Evolutionary conservation across 352 stramenopile genomes (phyloP).

Genomic region (Phytophthora macrochlamydospora): DNA sequence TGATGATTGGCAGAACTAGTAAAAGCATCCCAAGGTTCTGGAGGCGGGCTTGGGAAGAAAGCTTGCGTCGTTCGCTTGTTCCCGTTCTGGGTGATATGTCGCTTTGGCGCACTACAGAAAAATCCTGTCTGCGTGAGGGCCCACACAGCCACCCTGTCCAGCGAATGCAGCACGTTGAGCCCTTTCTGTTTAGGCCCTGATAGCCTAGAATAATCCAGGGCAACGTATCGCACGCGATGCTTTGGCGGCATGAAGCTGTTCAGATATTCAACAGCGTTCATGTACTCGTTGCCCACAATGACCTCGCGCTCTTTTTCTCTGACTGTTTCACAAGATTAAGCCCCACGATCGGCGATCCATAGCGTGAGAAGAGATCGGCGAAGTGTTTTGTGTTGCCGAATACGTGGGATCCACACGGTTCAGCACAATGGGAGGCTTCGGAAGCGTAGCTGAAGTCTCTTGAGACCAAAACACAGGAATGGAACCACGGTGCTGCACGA

Average conservation of each 20-base stretch:
- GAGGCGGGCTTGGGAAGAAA: constrained; percentile 32
- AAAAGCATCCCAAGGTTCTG: constrained; percentile 32
- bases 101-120: constrained; percentile 94
- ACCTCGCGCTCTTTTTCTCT: constrained; percentile 98
- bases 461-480: constrained; percentile 99
- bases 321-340: constrained; percentile 98
- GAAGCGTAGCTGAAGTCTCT: constrained; percentile 97
- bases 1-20: constrained; percentile 21
- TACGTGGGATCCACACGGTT: constrained; percentile 98
- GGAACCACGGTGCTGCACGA: constrained; percentile 97
- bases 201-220: constrained; percentile 95
- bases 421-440: constrained; percentile 97
- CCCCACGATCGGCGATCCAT: constrained; percentile 96
- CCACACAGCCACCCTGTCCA: constrained; percentile 96
- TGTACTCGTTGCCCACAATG: constrained; percentile 97
- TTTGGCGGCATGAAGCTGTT: constrained; percentile 93
- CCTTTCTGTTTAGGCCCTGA: constrained; percentile 91
- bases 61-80: constrained; percentile 64
- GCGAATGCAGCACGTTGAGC: constrained; percentile 92
- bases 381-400: constrained; percentile 94
- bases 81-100: constrained; percentile 64
- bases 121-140: constrained; percentile 97
- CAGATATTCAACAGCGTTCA: constrained; percentile 98
- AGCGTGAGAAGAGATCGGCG: constrained; percentile 95
- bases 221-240: constrained; percentile 97